Evolutionary conservation across 2,329 filamentous ascomycete species (phyloP).

Genomic region (Clarireedia monteithiana): DNA sequence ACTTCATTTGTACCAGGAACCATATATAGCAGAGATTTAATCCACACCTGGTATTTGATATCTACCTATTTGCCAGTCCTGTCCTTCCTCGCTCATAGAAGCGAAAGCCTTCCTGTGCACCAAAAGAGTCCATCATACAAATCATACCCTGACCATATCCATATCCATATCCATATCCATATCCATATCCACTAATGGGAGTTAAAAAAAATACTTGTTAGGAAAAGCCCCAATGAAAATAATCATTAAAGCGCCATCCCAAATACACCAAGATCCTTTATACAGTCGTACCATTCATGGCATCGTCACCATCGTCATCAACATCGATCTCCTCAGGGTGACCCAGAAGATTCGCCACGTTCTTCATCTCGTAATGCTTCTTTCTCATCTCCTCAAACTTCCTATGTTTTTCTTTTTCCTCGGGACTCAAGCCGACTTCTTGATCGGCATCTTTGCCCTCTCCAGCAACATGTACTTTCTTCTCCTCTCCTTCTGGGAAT

Average conservation of each 20-base stretch:
- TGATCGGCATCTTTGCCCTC: constrained; percentile 43
- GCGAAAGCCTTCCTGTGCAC: too few relatives aligned
- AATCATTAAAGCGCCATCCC: not conserved
- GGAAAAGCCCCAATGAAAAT: not conserved
- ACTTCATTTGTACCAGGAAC: too few relatives aligned
- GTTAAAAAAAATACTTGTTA: not conserved
- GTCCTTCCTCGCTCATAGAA: too few relatives aligned
- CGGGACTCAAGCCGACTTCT: constrained; percentile 49
- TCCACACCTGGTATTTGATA: too few relatives aligned
- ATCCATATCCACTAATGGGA: not conserved
- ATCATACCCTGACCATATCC: not conserved
- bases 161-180: not conserved
- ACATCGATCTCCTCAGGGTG: constrained; percentile 61
- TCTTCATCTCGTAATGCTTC: constrained; percentile 98
- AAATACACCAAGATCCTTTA: constrained; percentile 1
- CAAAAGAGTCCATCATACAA: not conserved
- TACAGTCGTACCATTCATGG: constrained; percentile 24
- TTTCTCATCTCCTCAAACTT: constrained; percentile 88
- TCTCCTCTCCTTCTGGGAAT: constrained; percentile 42
- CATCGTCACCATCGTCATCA: constrained; percentile 48
- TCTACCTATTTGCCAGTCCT: too few relatives aligned
- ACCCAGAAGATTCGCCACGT: constrained; percentile 80
- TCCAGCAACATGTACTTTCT: constrained; percentile 66
- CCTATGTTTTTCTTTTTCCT: constrained; percentile 84
- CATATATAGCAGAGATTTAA: too few relatives aligned